Conservation (phyloP, 495 filamentous ascomycete genomes). For the Glonium stellatum region DNA sequence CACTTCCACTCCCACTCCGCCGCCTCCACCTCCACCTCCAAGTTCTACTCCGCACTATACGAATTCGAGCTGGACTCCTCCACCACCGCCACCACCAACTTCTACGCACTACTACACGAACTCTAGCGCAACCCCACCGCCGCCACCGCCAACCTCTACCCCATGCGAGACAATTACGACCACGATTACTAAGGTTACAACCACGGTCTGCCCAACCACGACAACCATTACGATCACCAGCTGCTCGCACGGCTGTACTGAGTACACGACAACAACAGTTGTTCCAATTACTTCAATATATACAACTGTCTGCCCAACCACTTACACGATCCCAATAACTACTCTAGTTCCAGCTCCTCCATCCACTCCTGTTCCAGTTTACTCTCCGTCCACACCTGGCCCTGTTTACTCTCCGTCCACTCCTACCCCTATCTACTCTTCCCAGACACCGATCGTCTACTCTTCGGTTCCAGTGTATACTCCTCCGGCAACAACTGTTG, state of each 20-base stretch:
- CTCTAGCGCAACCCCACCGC: constrained; percentile 15
- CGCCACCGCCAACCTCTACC: constrained; percentile 8
- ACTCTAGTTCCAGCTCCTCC: neutral
- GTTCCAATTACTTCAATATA: too few relatives aligned
- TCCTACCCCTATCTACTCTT: neutral
- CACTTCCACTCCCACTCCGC: neutral
- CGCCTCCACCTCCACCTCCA: neutral
- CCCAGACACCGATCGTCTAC: neutral
- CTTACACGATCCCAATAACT: constrained; percentile 9
- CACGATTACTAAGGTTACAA: constrained; percentile 5
- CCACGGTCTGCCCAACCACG: constrained; percentile 17
- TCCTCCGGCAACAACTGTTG: constrained; percentile 1
- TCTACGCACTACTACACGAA: constrained; percentile 6
- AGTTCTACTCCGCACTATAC: neutral
- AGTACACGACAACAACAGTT: too few relatives aligned
- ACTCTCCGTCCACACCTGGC: too few relatives aligned
- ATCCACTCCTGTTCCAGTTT: neutral
- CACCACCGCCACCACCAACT: constrained; percentile 1
- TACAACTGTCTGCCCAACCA: neutral
- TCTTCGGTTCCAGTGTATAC: neutral
- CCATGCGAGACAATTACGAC: constrained; percentile 6
- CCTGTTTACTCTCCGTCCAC: neutral
- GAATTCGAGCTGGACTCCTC: neutral
- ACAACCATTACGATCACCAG: constrained; percentile 7
- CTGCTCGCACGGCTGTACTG: neutral